Evolutionary conservation across 352 stramenopile genomes (phyloP).

Genomic region (Elongisporangium senticosum): DNA sequence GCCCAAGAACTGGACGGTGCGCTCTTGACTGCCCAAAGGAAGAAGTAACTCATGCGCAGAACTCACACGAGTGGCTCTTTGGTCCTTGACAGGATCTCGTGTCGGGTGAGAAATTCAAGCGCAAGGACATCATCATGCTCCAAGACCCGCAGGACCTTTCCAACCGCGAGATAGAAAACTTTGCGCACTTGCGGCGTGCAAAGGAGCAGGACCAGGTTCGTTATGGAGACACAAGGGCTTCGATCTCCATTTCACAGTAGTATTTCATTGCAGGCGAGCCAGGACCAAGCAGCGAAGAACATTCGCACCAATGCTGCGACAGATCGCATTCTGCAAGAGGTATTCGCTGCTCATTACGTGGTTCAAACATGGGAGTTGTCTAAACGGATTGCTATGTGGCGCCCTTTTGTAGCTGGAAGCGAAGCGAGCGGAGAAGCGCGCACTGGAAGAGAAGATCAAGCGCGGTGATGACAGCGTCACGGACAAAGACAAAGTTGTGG

Average conservation of each 20-base stretch:
- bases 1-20: constrained; percentile 92
- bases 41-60: too few species aligned
- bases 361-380: neutral
- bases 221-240: neutral
- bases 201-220: constrained; percentile 40
- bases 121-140: constrained; percentile 93
- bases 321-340: constrained; percentile 75
- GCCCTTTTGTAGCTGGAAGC: constrained; percentile 41
- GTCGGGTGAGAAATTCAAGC: constrained; percentile 88
- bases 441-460: constrained; percentile 63
- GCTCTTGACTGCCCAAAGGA: constrained; percentile 8
- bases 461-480: constrained; percentile 47
- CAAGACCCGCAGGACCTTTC: constrained; percentile 92
- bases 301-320: constrained; percentile 83
- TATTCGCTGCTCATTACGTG: constrained; percentile 7
- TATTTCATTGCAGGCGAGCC: neutral
- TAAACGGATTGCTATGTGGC: neutral
- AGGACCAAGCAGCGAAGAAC: constrained; percentile 27
- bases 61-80: constrained; percentile 5
- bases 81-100: constrained; percentile 83
- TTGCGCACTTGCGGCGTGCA: constrained; percentile 90
- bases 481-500: constrained; percentile 73
- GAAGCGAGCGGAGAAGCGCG: constrained; percentile 54
- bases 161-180: constrained; percentile 96
- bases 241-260: neutral